Conservation (phyloP, 1,284 basidiomycete species). For the Coriolopsis trogii region DNA sequence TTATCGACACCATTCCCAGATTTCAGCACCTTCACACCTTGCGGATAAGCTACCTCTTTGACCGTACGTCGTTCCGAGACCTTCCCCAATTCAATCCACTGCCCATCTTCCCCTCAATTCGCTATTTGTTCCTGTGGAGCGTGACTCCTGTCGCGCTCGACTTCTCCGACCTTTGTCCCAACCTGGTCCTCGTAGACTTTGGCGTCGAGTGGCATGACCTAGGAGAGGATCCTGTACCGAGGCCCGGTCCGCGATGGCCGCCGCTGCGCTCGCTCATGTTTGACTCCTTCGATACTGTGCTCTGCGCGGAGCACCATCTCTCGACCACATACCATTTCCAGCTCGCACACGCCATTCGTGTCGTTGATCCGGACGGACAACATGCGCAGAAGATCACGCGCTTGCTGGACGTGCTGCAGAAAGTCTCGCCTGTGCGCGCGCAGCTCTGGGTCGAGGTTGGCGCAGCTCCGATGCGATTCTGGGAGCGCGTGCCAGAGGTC, state of each 20-base stretch:
- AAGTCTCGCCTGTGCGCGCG: conserved; percentile 1
- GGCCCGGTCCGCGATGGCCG: not conserved
- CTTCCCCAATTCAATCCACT: conserved; percentile 11
- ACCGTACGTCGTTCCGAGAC: no score
- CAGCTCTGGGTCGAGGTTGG: not conserved
- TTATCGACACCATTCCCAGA: not conserved
- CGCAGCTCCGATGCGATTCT: not conserved
- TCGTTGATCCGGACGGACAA: not conserved
- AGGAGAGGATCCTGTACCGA: not conserved
- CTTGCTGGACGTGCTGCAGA: not conserved
- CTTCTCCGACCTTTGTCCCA: not conserved
- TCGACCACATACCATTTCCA: no score
- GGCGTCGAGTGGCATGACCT: not conserved
- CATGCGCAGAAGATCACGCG: not conserved
- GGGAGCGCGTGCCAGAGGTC: not conserved
- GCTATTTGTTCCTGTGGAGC: conserved; percentile 1
- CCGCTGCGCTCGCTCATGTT: not conserved
- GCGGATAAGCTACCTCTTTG: conserved; percentile 1
- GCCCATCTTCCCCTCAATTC: conserved; percentile 5
- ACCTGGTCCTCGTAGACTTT: not conserved
- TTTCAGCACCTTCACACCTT: conserved; percentile 9
- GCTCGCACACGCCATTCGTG: no score
- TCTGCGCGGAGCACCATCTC: no score
- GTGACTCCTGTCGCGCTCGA: not conserved
- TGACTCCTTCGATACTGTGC: no score